phyloP scores from a whole-genome alignment of 495 filamentous ascomycete genomes.

The Daldinia grandis region DNA sequence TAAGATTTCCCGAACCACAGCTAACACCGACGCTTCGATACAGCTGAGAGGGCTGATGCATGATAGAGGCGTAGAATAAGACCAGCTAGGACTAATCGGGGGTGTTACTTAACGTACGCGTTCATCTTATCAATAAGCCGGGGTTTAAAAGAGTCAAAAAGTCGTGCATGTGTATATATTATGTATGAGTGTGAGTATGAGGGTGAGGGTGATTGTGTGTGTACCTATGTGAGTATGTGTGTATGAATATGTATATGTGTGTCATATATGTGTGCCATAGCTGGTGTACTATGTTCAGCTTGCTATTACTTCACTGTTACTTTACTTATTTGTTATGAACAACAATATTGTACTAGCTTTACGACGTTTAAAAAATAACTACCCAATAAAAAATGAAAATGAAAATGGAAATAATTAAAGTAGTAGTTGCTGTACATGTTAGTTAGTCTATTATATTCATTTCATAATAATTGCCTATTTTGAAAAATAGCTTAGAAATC shows the following conservation, averaged over 20 bases:
- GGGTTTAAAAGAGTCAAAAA: slow-evolving; percentile 18
- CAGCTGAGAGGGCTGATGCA: slow-evolving; percentile 31
- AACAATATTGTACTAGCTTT: background rate
- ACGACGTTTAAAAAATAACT: too few species aligned
- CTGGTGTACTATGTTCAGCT: background rate
- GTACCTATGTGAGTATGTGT: background rate
- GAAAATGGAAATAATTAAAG: too few species aligned
- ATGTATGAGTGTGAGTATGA: background rate
- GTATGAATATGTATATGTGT: background rate
- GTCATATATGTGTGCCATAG: background rate
- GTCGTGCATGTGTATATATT: background rate
- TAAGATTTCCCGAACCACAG: slow-evolving; percentile 31
- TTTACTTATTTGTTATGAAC: background rate
- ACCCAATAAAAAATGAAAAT: too few species aligned
- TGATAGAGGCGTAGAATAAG: slow-evolving; percentile 23
- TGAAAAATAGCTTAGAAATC: background rate
- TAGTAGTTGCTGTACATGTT: too few species aligned
- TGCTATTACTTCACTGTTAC: background rate
- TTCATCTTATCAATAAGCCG: slow-evolving; percentile 30
- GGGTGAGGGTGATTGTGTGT: too few species aligned
- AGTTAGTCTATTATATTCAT: background rate
- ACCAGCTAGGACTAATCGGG: slow-evolving; percentile 8
- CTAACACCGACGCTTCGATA: slow-evolving; percentile 16
- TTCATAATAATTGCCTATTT: background rate
- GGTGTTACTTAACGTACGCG: slow-evolving; percentile 20